Percentiles rank a stretch among this genome's conserved stretches.
Conservation (phyloP, 305 asterid genomes). For the Nicotiana rustica region DNA sequence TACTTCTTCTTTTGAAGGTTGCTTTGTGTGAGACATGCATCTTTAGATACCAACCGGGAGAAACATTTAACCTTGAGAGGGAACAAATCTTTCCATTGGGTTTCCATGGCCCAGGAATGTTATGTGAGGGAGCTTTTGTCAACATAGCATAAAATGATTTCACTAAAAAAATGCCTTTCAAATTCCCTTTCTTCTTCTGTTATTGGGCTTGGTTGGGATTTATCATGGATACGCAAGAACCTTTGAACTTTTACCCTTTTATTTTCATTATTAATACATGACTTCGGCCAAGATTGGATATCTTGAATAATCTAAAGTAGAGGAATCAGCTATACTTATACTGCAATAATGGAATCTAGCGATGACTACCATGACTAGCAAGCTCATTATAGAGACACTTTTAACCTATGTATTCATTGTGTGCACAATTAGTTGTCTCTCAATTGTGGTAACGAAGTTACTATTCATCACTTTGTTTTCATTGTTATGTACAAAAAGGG, state of each 20-base stretch:
- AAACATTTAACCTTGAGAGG: no score
- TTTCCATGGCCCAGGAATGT: no score
- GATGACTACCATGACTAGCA: constrained; percentile 14
- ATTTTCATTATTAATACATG: constrained; percentile 12
- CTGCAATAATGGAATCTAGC: not conserved
- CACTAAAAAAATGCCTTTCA: no score
- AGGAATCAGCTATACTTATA: not conserved
- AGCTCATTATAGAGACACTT: not conserved
- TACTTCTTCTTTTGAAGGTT: no score
- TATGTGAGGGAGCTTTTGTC: no score
- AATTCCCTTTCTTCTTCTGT: not conserved
- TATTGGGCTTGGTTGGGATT: constrained; percentile 29
- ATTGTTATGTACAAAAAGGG: not conserved
- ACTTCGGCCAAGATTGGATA: not conserved
- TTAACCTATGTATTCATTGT: constrained; percentile 1
- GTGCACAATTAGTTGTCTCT: not conserved
- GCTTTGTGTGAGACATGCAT: no score
- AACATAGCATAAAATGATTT: no score
- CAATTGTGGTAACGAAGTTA: not conserved
- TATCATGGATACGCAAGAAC: not conserved
- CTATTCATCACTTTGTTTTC: not conserved
- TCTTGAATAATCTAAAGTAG: not conserved
- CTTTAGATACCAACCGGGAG: no score
- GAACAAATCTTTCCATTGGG: no score
- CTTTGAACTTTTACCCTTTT: not conserved